Evolutionary conservation across 2,329 filamentous ascomycete genomes (phyloP).

Genomic region (Fusarium abutilonis): DNA sequence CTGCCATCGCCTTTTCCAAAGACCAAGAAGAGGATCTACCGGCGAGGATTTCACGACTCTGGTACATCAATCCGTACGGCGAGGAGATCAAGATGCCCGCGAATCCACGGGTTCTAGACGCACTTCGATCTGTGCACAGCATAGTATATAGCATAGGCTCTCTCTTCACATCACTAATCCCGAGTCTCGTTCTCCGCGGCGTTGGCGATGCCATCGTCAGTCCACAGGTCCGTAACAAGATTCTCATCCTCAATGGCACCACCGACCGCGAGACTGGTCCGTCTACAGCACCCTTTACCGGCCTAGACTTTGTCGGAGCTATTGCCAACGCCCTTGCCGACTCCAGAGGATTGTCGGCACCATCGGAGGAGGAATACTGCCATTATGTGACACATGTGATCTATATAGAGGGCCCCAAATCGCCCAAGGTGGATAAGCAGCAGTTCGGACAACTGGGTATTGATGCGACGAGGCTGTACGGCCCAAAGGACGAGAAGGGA

Average conservation of each 20-base stretch:
- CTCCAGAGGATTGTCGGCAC: slow-evolving; percentile 62
- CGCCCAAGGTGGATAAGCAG: slow-evolving; percentile 75
- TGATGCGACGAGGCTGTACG: slow-evolving; percentile 80
- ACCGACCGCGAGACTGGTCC: slow-evolving; percentile 90
- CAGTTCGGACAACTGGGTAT: slow-evolving; percentile 75
- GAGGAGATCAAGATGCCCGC: slow-evolving; percentile 89
- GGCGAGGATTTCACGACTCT: slow-evolving; percentile 80
- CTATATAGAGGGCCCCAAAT: slow-evolving; percentile 76
- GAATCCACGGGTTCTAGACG: slow-evolving; percentile 80
- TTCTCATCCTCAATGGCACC: slow-evolving; percentile 85
- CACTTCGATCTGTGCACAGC: slow-evolving; percentile 70
- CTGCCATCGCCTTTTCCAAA: slow-evolving; percentile 86
- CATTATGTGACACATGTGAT: slow-evolving; percentile 86
- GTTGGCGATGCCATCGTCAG: slow-evolving; percentile 69
- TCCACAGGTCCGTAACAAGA: slow-evolving; percentile 69
- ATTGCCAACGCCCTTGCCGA: slow-evolving; percentile 79
- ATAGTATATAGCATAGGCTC: slow-evolving; percentile 95
- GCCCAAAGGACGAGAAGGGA: slow-evolving; percentile 61
- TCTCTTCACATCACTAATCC: slow-evolving; percentile 88
- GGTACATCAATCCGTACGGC: slow-evolving; percentile 99
- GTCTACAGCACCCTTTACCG: slow-evolving; percentile 69
- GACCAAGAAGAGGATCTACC: slow-evolving; percentile 77
- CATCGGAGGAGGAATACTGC: slow-evolving; percentile 60
- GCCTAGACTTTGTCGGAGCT: slow-evolving; percentile 82
- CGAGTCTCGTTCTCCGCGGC: slow-evolving; percentile 78